Base-by-base conservation (phyloP, 306 rosid genomes). In the Myrica gale region DNA sequence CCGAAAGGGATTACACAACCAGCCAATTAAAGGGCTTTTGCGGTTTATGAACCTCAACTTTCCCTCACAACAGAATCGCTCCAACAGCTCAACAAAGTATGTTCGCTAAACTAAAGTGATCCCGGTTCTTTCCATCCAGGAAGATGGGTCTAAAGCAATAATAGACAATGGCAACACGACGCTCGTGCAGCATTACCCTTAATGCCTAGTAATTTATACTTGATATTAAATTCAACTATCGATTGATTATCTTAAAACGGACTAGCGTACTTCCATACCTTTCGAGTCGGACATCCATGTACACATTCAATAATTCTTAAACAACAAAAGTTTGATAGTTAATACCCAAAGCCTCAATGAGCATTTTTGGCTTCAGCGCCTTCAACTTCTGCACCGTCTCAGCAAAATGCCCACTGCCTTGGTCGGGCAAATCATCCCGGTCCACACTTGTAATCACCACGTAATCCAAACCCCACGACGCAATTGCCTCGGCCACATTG, bases 391-490 rank as follows among this genome's bases (percentile, higher is more conserved):
- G 91, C 79, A 96, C 98, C 7, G 99, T 96, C 87, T 96, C 96
- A 1, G 99, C 78, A 84, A 96, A 96, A 88, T 96, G 97, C 37
- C 88, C 92, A 78, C 99, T 92, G 80, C 99, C 99, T 81, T 96
- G 99, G 85, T 96, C 99, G 69, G 91, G 84, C 61, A 96, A 83
- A 87, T 96, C 99, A 78, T 96, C 99, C 74, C 98, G 89, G 79
- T 96, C 99, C 80, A 96, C 99, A 74, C 99, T 96, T 1, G 99
- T 96, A 80, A 96, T 92, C 71, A 96, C 99, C 81, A 96, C 99
- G 75, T 96, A 96, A 74, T 88, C 99, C 92, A 96, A 86, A 73
- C 99, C 99, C 99, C 99, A 95, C 0, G 97, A 92, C 26, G 93
- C 99, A 67, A 96, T 92, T 55, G 99, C 99, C 86, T 96, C 99